Percentiles rank a stretch among this genome's conserved stretches.
Evolutionary conservation across 73 alveolate genomes (phyloP).

Genomic region (Tetrahymena elliotti): DNA sequence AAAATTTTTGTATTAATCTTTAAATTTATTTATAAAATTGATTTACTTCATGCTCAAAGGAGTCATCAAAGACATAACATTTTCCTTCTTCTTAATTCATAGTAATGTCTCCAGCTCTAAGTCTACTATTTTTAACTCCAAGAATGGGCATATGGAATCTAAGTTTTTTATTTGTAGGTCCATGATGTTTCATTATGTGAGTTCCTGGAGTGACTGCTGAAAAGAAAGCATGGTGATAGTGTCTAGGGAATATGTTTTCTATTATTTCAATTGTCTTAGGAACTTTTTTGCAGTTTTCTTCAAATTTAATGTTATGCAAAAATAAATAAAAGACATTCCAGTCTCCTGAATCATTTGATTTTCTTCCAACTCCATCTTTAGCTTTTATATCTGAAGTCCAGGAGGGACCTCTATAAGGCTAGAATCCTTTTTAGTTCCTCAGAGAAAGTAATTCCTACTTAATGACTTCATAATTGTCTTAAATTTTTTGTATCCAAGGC

Average conservation of each 20-base stretch:
- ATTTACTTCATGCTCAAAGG: constrained; percentile 65
- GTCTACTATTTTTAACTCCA: constrained; percentile 59
- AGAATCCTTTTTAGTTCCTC: constrained; percentile 54
- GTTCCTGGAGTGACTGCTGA: constrained; percentile 75
- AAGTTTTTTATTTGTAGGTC: constrained; percentile 81
- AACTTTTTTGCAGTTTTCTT: constrained; percentile 59
- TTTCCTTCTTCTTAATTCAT: constrained; percentile 49
- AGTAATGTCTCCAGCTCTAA: constrained; percentile 71
- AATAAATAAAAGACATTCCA: constrained; percentile 84
- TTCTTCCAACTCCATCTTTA: constrained; percentile 55
- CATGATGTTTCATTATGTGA: constrained; percentile 68
- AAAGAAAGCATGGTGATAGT: constrained; percentile 69
- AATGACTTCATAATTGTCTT: constrained; percentile 39
- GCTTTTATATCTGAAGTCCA: constrained; percentile 61
- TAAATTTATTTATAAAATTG: neutral
- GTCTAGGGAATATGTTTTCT: constrained; percentile 60
- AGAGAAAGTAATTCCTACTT: constrained; percentile 51
- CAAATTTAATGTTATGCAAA: constrained; percentile 65
- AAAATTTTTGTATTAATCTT: neutral
- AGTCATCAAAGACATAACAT: constrained; percentile 69
- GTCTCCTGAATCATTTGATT: constrained; percentile 70
- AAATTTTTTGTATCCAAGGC: constrained; percentile 56
- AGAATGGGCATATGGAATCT: constrained; percentile 73
- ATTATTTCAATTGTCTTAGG: constrained; percentile 69
- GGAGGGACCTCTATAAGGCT: constrained; percentile 80